These are phyloP conservation scores for Thielaviopsis euricoi DNA, from an alignment of 2,329 filamentous ascomycete genomes.

Conservation along the genomic window DNA sequence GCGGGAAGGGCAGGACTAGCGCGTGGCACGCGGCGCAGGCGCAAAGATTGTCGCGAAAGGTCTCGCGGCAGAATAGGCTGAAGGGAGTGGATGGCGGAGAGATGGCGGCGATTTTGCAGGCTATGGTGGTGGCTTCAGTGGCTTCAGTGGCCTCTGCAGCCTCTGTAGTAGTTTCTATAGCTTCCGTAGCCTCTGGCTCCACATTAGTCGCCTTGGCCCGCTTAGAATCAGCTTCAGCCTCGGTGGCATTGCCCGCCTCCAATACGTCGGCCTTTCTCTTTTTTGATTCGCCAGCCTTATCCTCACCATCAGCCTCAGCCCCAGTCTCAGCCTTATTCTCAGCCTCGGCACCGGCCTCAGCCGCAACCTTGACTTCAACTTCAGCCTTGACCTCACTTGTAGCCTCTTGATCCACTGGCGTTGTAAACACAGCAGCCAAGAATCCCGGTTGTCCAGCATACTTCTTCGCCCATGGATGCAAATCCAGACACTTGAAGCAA, in stretches of 20 bases:
- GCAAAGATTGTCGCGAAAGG: slow-evolving; percentile 72
- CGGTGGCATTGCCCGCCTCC: slow-evolving; percentile 19
- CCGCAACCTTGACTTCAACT: slow-evolving; percentile 3
- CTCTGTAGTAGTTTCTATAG: slow-evolving; percentile 10
- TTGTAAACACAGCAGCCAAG: slow-evolving; percentile 49
- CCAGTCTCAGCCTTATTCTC: neutral
- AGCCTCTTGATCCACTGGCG: slow-evolving; percentile 10
- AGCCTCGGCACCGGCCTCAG: slow-evolving; percentile 12
- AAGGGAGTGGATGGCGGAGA: slow-evolving; percentile 40
- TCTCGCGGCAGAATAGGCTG: slow-evolving; percentile 65
- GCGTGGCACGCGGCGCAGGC: slow-evolving; percentile 69
- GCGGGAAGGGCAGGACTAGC: slow-evolving; percentile 50
- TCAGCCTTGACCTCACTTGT: slow-evolving; percentile 10
- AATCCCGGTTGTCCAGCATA: slow-evolving; percentile 75
- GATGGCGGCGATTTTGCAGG: slow-evolving; percentile 46
- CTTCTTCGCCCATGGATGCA: slow-evolving; percentile 78
- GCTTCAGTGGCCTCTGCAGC: slow-evolving; percentile 1
- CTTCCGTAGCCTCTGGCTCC: neutral
- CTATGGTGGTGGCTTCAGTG: slow-evolving; percentile 13
- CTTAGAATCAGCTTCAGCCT: slow-evolving; percentile 26
- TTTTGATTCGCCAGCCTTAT: slow-evolving; percentile 19
- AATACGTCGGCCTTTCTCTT: slow-evolving; percentile 50
- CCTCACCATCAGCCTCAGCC: slow-evolving; percentile 12
- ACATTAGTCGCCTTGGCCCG: slow-evolving; percentile 24
- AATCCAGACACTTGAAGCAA: slow-evolving; percentile 84